phyloP scores from a whole-genome alignment of 495 filamentous ascomycete genomes.

The Tuber aestivum region DNA sequence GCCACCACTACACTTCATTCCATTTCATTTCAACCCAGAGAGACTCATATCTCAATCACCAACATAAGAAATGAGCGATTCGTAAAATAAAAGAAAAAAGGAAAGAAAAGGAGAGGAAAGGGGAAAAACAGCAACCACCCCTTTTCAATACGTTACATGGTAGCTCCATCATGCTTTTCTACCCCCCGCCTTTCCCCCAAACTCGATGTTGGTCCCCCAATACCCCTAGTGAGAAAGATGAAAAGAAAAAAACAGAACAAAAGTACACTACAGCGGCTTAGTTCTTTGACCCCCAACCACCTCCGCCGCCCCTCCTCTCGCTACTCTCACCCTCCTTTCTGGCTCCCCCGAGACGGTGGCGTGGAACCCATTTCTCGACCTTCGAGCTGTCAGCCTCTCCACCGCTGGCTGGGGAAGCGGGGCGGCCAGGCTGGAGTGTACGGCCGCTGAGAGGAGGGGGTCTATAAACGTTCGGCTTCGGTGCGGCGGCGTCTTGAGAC shows the following conservation, averaged over 20 bases:
- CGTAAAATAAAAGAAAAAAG: not conserved
- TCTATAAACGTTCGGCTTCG: slow-evolving; percentile 25
- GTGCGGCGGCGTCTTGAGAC: slow-evolving; percentile 7
- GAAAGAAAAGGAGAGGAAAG: not conserved
- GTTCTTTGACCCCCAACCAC: slow-evolving; percentile 24
- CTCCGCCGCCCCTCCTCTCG: slow-evolving; percentile 16
- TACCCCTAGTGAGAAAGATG: not conserved
- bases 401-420: slow-evolving; percentile 17
- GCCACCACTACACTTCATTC: not conserved
- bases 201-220: not conserved
- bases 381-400: slow-evolving; percentile 21
- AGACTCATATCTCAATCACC: not conserved
- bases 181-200: not conserved
- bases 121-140: not conserved
- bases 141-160: not conserved
- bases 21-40: not conserved
- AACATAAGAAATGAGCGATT: not conserved
- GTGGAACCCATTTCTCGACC: slow-evolving; percentile 23
- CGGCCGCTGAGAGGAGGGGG: slow-evolving; percentile 31
- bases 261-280: slow-evolving; percentile 26
- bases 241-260: slow-evolving; percentile 47
- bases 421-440: slow-evolving; percentile 28
- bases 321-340: slow-evolving; percentile 8
- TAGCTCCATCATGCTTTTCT: not conserved
- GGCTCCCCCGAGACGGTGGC: not conserved